Evolutionary conservation across 495 filamentous ascomycete genomes (phyloP), one percentile per base, ranked within the genome.

Genomic region (Podospora sp.): DNA sequence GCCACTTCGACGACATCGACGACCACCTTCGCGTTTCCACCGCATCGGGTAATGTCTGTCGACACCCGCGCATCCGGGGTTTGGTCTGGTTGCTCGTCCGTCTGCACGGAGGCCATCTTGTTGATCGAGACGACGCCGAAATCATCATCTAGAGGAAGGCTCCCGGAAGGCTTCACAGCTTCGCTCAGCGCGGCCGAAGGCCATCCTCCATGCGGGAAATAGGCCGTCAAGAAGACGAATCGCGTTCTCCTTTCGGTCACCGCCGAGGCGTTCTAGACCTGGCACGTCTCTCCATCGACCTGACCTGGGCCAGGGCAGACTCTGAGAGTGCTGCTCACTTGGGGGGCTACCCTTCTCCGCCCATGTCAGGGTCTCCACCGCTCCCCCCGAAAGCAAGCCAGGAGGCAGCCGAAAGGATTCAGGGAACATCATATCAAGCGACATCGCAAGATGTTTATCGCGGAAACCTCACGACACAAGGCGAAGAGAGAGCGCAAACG

Each of bases 341-440:
- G 71, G 83, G 85, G 86, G 88, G 88, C 78, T 86, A 90, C 78
- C 86, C 87, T 81, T 90, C 89, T 84, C 89, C 89, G 86, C 89
- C 89, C 86, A 94, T 94, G 91, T 92, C 91, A 86, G 88, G 89
- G 78, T 90, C 89, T 82, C 88, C 89, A 77, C 86, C 85, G 79
- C 83, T 84, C 71, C 87, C 89, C 80, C 84, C 83, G 76, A 88
- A 90, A 81, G 79, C 82, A 78, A 87, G 80, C 77, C 84, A 78
- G 80, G 85, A 84, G 81, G 82, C 77, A 76, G 84, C 80, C 83
- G 83, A 86, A 80, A 82, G 80, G 80, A 79, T 77, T 77, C 83
- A 84, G 76, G 82, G 80, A 71, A 73, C 75, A 33, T 4, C 56
- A 67, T 86, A 82, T 73, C 79, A 75, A 74, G 72, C 77, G 61